phyloP scores from a whole-genome alignment of 139 green algal genomes.

The Limnomonas spitsbergensis region DNA sequence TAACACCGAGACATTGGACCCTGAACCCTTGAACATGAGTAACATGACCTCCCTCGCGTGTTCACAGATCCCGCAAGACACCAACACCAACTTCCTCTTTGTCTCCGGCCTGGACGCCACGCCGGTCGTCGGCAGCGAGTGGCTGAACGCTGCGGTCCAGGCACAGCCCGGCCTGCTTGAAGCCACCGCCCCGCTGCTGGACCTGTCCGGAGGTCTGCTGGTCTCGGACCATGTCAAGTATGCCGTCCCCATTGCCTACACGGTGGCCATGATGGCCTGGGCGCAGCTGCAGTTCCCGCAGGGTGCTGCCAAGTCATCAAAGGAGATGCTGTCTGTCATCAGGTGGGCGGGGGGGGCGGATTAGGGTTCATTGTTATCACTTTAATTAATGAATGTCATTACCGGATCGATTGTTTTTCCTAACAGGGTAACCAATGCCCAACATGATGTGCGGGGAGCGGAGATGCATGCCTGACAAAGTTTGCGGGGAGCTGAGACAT shows the following conservation, averaged over 20 bases:
- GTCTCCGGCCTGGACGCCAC: not conserved
- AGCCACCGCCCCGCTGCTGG: not conserved
- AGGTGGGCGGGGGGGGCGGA: no score
- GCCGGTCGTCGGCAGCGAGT: not conserved
- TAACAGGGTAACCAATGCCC: no score
- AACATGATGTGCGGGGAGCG: no score
- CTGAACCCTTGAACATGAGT: no score
- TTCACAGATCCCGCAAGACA: conserved; percentile 5
- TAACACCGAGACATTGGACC: no score
- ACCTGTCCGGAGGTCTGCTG: conserved; percentile 9
- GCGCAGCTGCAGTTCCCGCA: conserved; percentile 4
- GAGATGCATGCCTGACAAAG: no score
- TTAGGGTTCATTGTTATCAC: no score
- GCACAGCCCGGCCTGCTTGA: not conserved
- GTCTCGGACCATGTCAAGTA: conserved; percentile 4
- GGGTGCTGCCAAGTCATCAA: not conserved
- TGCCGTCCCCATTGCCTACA: conserved; percentile 4
- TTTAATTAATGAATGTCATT: no score
- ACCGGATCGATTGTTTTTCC: no score
- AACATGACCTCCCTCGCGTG: not conserved
- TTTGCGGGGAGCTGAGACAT: no score
- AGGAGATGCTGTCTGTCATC: not conserved
- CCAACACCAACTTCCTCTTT: conserved; percentile 23
- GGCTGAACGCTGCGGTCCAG: no score
- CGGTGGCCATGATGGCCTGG: conserved; percentile 11